Evolutionary conservation across 768 basidiomycete genomes (phyloP).

Genomic region (Mycena alexandri): DNA sequence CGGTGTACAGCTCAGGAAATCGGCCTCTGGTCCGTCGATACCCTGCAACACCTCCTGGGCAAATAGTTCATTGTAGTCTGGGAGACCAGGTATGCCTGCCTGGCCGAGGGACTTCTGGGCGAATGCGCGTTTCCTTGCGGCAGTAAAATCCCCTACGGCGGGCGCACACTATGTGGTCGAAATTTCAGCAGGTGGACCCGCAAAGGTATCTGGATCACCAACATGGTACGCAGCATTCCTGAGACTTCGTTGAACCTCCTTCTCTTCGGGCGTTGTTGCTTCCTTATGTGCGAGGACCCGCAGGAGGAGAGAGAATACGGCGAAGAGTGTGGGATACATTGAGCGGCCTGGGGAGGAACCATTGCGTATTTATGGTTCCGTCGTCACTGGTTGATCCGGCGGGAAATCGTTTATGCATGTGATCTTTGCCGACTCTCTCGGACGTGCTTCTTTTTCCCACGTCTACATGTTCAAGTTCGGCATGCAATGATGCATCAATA

Average conservation of each 20-base stretch:
- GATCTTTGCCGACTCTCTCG: conserved; percentile 17
- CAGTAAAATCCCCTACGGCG: conserved; percentile 64
- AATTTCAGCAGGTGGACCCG: background rate
- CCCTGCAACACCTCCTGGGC: conserved; percentile 40
- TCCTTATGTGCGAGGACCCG: conserved; percentile 55
- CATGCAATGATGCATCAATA: no score
- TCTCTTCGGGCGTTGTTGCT: conserved; percentile 59
- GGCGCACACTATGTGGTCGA: conserved; percentile 59
- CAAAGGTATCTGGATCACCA: conserved; percentile 34
- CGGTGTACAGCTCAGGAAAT: conserved; percentile 60
- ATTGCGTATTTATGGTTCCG: conserved; percentile 21
- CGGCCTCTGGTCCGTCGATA: conserved; percentile 39
- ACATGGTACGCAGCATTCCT: conserved; percentile 68
- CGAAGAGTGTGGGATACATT: conserved; percentile 34
- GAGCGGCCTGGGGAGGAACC: background rate
- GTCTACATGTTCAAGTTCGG: background rate
- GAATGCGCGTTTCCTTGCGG: conserved; percentile 61
- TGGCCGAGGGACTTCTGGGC: conserved; percentile 55
- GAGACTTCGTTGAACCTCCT: conserved; percentile 61
- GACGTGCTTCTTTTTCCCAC: conserved; percentile 29
- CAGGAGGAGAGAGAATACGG: conserved; percentile 41
- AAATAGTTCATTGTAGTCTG: conserved; percentile 60
- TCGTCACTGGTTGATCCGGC: conserved; percentile 28
- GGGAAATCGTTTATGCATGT: background rate
- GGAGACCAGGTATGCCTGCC: conserved; percentile 53